Percentiles rank a stretch among this genome's conserved stretches.
Evolutionary conservation across 179 eudicot genomes (phyloP).

Genomic region (Beta macrorhiza): DNA sequence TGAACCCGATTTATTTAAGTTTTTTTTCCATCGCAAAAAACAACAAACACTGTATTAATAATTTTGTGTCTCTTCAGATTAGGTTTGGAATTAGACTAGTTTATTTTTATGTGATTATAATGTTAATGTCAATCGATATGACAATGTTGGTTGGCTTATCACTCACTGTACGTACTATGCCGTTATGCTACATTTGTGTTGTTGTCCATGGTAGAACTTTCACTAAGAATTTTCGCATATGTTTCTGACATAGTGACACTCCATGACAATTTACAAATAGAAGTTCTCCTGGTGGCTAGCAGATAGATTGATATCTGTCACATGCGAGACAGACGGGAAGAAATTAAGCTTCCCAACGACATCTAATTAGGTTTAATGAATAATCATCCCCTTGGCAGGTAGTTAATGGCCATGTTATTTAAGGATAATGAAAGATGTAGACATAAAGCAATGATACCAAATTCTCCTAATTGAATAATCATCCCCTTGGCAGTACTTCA

Average conservation of each 20-base stretch:
- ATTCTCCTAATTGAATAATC: neutral
- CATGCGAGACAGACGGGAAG: neutral
- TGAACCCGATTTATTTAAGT: too few species aligned
- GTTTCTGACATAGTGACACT: neutral
- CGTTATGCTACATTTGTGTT: neutral
- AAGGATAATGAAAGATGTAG: neutral
- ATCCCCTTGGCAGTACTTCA: too few species aligned
- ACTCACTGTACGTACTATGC: too few species aligned
- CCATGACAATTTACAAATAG: neutral
- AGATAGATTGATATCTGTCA: conserved; percentile 7
- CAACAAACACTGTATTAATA: too few species aligned
- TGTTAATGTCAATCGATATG: neutral
- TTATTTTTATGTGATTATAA: too few species aligned
- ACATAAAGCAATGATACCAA: neutral
- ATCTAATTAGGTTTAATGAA: neutral
- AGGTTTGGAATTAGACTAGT: neutral
- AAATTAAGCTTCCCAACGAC: neutral
- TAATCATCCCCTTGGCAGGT: neutral
- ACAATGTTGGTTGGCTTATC: conserved; percentile 5
- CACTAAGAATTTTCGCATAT: conserved; percentile 1
- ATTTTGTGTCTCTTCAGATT: neutral
- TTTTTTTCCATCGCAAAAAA: too few species aligned
- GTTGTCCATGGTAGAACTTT: conserved; percentile 7
- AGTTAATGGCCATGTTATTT: neutral
- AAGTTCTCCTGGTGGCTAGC: neutral